Percentiles rank a stretch among this genome's conserved stretches.
These are phyloP conservation scores for Aspergillus ostianus DNA, from an alignment of 495 filamentous ascomycete genomes.

Conservation along the genomic window DNA sequence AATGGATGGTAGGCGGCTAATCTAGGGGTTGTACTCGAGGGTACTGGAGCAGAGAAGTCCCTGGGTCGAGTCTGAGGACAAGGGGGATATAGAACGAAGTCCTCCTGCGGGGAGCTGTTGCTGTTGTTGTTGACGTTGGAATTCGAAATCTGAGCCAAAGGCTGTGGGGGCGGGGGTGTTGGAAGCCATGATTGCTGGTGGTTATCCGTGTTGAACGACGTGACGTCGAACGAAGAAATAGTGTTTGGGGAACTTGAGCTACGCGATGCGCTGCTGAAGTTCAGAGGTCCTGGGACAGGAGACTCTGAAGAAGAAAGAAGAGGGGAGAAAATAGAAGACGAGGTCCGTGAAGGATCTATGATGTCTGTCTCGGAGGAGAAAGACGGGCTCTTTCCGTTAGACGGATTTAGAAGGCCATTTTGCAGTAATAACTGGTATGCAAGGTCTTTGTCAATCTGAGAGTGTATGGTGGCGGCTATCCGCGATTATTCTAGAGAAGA, in stretches of 20 bases:
- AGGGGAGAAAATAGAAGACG: constrained; percentile 36
- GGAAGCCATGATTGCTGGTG: constrained; percentile 62
- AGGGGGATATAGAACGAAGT: constrained; percentile 49
- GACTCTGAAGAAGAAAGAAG: constrained; percentile 41
- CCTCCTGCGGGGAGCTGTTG: constrained; percentile 32
- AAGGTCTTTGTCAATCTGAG: constrained; percentile 29
- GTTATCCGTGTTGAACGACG: constrained; percentile 66
- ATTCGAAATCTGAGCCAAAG: constrained; percentile 47
- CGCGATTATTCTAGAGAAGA: constrained; percentile 24
- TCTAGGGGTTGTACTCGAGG: constrained; percentile 42
- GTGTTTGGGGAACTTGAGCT: constrained; percentile 51
- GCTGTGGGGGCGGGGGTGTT: constrained; percentile 48
- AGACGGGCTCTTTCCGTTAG: constrained; percentile 34
- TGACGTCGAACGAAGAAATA: constrained; percentile 51
- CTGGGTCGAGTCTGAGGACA: constrained; percentile 32
- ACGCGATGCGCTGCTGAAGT: constrained; percentile 53
- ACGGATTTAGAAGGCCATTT: constrained; percentile 54
- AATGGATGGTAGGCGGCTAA: constrained; percentile 32
- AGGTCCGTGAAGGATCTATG: constrained; percentile 45
- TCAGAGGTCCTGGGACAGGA: constrained; percentile 53
- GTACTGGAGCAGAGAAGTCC: constrained; percentile 38
- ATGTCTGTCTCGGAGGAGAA: constrained; percentile 49
- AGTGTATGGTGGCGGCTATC: constrained; percentile 30
- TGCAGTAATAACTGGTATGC: constrained; percentile 24
- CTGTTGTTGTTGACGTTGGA: constrained; percentile 41